Conservation (phyloP, 257 asterid genomes). For the Rubia yunnanensis region DNA sequence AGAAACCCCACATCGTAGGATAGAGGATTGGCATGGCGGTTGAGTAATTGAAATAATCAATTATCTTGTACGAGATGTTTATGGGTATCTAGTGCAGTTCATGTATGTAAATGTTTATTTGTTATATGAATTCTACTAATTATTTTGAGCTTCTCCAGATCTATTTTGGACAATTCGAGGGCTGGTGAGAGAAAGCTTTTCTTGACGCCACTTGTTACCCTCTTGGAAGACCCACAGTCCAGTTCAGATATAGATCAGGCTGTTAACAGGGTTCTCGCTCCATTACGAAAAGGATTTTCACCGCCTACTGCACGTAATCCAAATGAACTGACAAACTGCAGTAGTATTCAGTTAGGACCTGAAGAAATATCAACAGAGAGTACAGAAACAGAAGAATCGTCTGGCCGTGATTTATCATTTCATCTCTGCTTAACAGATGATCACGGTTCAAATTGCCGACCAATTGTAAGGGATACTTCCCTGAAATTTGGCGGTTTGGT, state of each 20-base stretch:
- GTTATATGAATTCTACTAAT: not conserved
- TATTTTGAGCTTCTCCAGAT: conserved; percentile 25
- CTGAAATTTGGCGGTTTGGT: conserved; percentile 36
- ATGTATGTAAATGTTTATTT: not conserved
- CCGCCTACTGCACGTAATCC: conserved; percentile 24
- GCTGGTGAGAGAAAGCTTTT: conserved; percentile 67
- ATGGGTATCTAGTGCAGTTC: not conserved
- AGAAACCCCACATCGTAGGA: not conserved
- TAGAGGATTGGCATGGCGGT: too few species aligned
- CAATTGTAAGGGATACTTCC: conserved; percentile 53
- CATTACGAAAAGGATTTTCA: conserved; percentile 43
- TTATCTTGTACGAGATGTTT: not conserved
- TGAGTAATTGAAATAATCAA: not conserved
- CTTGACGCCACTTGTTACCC: conserved; percentile 77
- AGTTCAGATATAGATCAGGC: conserved; percentile 68
- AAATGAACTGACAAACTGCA: conserved; percentile 25
- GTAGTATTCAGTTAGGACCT: conserved; percentile 27
- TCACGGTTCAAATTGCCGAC: conserved; percentile 47
- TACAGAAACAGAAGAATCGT: conserved; percentile 38
- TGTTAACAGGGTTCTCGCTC: conserved; percentile 51
- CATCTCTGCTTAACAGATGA: conserved; percentile 65
- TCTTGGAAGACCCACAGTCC: conserved; percentile 62
- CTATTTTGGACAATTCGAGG: conserved; percentile 21
- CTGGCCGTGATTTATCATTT: conserved; percentile 50
- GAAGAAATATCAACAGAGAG: conserved; percentile 28